phyloP scores from a whole-genome alignment of 148 eudicot species.

The Camellia japonica region DNA sequence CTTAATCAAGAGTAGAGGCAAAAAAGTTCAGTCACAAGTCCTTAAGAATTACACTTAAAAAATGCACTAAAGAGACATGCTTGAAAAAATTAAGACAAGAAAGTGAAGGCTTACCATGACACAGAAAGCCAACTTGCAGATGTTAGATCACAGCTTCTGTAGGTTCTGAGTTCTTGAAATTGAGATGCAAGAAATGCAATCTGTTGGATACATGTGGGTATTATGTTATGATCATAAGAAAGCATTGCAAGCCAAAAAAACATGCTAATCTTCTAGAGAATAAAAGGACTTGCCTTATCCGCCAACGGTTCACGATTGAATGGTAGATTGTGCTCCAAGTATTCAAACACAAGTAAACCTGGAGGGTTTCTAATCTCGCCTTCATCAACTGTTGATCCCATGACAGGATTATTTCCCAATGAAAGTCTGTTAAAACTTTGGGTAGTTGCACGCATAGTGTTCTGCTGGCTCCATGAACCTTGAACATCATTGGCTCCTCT shows the following conservation, averaged over 20 bases:
- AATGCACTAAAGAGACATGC: neutral
- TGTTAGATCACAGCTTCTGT: constrained; percentile 74
- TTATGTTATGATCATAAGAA: neutral
- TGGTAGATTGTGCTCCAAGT: constrained; percentile 67
- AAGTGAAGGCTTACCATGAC: constrained; percentile 71
- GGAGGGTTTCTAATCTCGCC: constrained; percentile 60
- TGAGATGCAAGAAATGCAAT: constrained; percentile 61
- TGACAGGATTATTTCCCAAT: constrained; percentile 32
- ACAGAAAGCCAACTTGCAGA: constrained; percentile 91
- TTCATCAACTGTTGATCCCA: constrained; percentile 57
- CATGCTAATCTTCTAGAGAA: neutral
- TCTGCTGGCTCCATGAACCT: constrained; percentile 40
- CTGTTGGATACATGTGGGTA: constrained; percentile 35
- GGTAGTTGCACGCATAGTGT: constrained; percentile 28
- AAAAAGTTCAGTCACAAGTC: constrained; percentile 8
- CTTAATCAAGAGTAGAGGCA: constrained; percentile 30
- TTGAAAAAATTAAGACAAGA: neutral
- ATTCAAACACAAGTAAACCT: constrained; percentile 61
- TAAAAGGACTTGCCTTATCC: constrained; percentile 64
- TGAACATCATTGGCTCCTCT: constrained; percentile 31
- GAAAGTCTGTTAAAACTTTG: constrained; percentile 50
- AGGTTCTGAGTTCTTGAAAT: constrained; percentile 63
- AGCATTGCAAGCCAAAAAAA: neutral
- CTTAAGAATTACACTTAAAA: neutral
- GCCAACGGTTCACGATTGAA: constrained; percentile 84